Percentiles rank a stretch among this genome's conserved stretches.
Evolutionary conservation across 1,284 basidiomycete genomes (phyloP).

Genomic region (Malassezia sp.): DNA sequence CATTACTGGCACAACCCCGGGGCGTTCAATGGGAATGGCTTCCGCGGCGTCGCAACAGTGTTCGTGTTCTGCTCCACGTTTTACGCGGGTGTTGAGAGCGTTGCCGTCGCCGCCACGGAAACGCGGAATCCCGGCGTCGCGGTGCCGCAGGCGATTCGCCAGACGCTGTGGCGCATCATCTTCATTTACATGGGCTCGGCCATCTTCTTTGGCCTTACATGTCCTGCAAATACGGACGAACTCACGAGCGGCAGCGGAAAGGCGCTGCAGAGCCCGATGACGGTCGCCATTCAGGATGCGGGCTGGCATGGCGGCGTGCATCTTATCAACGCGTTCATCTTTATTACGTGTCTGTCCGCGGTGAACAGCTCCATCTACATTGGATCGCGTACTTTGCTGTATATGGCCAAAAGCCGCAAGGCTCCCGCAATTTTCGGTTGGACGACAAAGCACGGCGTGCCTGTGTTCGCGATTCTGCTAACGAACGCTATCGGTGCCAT

Average conservation of each 20-base stretch:
- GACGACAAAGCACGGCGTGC: conserved; percentile 19
- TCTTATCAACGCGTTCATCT: conserved; percentile 31
- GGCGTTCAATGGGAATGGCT: conserved; percentile 42
- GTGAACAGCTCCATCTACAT: conserved; percentile 31
- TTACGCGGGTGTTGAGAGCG: conserved; percentile 61
- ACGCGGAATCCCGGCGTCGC: conserved; percentile 23
- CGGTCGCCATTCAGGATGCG: conserved; percentile 24
- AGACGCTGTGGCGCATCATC: conserved; percentile 62
- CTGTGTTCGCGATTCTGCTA: conserved; percentile 22
- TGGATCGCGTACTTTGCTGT: conserved; percentile 25
- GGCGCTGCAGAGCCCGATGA: conserved; percentile 23
- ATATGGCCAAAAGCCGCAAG: conserved; percentile 21
- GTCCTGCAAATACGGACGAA: conserved; percentile 17
- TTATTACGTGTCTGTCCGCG: conserved; percentile 24
- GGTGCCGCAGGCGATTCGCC: conserved; percentile 46
- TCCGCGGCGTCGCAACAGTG: conserved; percentile 34
- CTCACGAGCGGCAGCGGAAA: conserved; percentile 20
- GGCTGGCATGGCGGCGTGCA: conserved; percentile 21
- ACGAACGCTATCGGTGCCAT: conserved; percentile 22
- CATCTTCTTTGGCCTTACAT: conserved; percentile 29
- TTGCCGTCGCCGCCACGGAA: conserved; percentile 30
- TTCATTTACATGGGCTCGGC: conserved; percentile 53
- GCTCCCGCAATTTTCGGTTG: conserved; percentile 23
- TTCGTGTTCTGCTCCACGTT: conserved; percentile 62
- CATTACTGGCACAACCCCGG: conserved; percentile 47